Evolutionary conservation across 345 rosid genomes (phyloP), one percentile per base, ranked within the genome.

Genomic region (Capsella bursapastoris): DNA sequence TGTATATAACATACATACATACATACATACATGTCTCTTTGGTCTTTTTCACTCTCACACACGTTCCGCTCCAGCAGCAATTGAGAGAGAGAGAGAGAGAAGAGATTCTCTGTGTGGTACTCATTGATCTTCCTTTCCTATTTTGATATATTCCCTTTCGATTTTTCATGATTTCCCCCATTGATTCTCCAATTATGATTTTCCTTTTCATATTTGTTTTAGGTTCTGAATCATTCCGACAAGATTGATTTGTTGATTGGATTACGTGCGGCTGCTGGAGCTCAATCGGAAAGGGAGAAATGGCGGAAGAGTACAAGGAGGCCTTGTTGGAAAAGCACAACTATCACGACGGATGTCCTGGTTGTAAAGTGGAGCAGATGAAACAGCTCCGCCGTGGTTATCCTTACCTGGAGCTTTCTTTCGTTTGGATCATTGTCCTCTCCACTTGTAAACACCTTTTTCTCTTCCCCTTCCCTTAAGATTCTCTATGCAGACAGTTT

Each of bases 361-460:
- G 98, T 3, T 93, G 96, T 67, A 84, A 87, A 47, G 87, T 88
- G 70, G 97, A 93, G 32, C 83, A 78, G 74, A 68, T 53, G 64
- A 90, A 89, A 72, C 78, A 81, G 76, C 60, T 61, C 34, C 84
- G 67, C 12, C 80, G 60, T 4, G 91, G 96, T 40, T 34, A 86
- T 18, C 98, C 98, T 2, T 64, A 87, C 47, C 59, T 76, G 3
- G 82, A 84, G 73, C 85, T 93, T 29, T 0, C 89, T 15, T 86
- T 92, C 3, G 79, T 88, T 62, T 90, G 98, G 97, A 80, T 86
- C 34, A 74, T 93, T 75, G 90, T 84, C 67, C 86, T 93, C 70
- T 82, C 83, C 78, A 82, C 88, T 3, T 82, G 98, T 93, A 82
- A 74, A 28, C 28, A 7, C 7, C 56, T 8, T 58, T 15, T 55